Percentiles rank a stretch among this genome's conserved stretches.
Conservation (phyloP, 805 yeast genomes). For the Suhomyces kilbournensis region DNA sequence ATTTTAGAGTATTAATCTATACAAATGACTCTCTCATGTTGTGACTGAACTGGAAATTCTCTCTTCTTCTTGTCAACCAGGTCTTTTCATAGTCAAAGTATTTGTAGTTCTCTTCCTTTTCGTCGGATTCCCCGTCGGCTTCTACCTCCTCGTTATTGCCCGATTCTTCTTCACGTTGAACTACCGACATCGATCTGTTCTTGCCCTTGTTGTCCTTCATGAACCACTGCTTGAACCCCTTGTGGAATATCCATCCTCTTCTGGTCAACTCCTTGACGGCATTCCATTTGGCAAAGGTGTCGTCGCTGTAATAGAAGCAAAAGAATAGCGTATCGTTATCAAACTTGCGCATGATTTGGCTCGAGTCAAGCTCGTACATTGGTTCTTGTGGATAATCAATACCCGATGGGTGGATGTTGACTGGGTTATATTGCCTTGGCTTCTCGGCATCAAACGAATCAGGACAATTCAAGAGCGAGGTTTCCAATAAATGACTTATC, state of each 20-base stretch:
- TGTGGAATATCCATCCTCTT: slow-evolving; percentile 82
- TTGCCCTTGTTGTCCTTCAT: slow-evolving; percentile 56
- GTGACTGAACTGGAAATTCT: slow-evolving; percentile 32
- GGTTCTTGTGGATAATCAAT: slow-evolving; percentile 88
- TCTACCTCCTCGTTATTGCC: slow-evolving; percentile 9
- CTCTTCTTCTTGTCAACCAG: slow-evolving; percentile 48
- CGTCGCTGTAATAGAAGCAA: slow-evolving; percentile 79
- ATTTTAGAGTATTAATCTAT: neutral
- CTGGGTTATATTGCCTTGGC: slow-evolving; percentile 74
- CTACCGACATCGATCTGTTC: slow-evolving; percentile 23
- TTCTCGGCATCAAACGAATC: slow-evolving; percentile 88
- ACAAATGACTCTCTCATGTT: slow-evolving; percentile 22
- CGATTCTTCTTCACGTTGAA: slow-evolving; percentile 14
- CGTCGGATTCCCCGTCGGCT: slow-evolving; percentile 21
- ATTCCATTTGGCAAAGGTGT: slow-evolving; percentile 36
- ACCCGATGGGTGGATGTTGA: slow-evolving; percentile 84
- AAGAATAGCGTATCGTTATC: slow-evolving; percentile 87
- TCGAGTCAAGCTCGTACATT: slow-evolving; percentile 60
- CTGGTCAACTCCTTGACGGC: slow-evolving; percentile 78
- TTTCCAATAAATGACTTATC: slow-evolving; percentile 61
- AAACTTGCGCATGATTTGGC: slow-evolving; percentile 61
- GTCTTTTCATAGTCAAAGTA: slow-evolving; percentile 77
- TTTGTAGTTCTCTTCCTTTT: slow-evolving; percentile 54
- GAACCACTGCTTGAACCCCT: slow-evolving; percentile 76
- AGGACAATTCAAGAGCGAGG: slow-evolving; percentile 84